A percentile compares a stretch with the other conserved stretches of the same genome.
phyloP scores from a whole-genome alignment of 345 rosid genomes.

The Geranium rotundifolium region DNA sequence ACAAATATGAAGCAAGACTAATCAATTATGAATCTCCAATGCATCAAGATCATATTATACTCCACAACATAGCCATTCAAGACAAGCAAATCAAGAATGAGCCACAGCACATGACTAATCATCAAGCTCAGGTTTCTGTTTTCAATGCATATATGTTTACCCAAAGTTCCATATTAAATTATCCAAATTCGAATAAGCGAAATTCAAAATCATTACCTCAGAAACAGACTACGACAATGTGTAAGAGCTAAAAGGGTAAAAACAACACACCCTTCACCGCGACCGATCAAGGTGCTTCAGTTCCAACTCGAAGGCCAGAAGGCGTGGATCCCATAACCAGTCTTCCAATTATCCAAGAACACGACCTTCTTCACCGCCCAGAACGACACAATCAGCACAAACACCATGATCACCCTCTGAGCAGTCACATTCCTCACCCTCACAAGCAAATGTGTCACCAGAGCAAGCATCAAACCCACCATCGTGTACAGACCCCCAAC shows the following conservation, averaged over 20 bases:
- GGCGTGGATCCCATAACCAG: constrained; percentile 38
- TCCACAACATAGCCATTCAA: background rate
- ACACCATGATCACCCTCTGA: constrained; percentile 36
- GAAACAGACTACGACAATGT: too few relatives aligned
- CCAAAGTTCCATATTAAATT: background rate
- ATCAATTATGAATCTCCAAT: background rate
- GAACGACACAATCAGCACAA: constrained; percentile 38
- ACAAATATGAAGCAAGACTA: too few relatives aligned
- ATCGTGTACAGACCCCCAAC: constrained; percentile 59
- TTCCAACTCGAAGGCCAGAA: background rate
- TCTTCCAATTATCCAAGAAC: constrained; percentile 76
- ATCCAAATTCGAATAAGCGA: background rate
- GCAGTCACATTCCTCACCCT: constrained; percentile 28
- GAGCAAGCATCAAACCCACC: constrained; percentile 57
- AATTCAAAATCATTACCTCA: background rate
- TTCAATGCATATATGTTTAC: too few relatives aligned
- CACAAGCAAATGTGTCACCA: constrained; percentile 46
- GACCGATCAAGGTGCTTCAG: background rate
- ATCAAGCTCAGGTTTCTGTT: background rate
- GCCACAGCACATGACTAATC: background rate
- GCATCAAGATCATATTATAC: background rate
- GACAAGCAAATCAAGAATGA: background rate
- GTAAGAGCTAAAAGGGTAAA: too few relatives aligned
- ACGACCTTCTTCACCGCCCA: constrained; percentile 64
- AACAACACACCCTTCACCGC: background rate